These are phyloP conservation scores for Diaporthe velutina DNA, from an alignment of 2,329 filamentous ascomycete genomes.

Conservation along the genomic window DNA sequence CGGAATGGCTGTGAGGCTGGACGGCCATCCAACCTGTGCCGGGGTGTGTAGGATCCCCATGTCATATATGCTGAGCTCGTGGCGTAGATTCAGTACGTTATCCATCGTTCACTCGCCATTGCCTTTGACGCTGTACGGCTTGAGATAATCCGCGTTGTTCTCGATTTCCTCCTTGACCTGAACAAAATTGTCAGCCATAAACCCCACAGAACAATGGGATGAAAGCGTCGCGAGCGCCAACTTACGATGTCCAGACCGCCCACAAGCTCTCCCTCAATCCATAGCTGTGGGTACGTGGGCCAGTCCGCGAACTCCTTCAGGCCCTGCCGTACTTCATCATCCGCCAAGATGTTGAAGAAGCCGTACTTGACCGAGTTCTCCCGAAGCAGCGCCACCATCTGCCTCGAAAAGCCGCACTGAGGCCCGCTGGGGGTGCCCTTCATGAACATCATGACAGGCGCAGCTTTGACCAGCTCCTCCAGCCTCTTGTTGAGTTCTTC, in stretches of 20 bases:
- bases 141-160: conserved; percentile 85
- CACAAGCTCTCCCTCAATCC: conserved; percentile 90
- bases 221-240: conserved; percentile 41
- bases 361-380: conserved; percentile 95
- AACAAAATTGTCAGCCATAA: conserved; percentile 21
- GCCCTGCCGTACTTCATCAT: conserved; percentile 96
- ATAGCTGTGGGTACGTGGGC: conserved; percentile 97
- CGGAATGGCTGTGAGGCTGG: background rate
- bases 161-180: conserved; percentile 95
- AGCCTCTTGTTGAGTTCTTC: conserved; percentile 89
- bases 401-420: conserved; percentile 95
- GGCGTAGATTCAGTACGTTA: background rate
- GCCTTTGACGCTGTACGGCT: conserved; percentile 73
- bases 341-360: conserved; percentile 98
- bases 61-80: background rate
- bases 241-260: conserved; percentile 96
- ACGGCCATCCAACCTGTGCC: background rate
- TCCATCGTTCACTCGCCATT: conserved; percentile 48
- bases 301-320: conserved; percentile 98
- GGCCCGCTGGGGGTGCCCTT: conserved; percentile 97
- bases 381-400: conserved; percentile 86
- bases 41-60: background rate
- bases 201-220: background rate
- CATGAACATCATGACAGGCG: conserved; percentile 99
- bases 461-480: conserved; percentile 89